Conservation (phyloP, 225 moss, liverwort and hornwort species). For the Pseudisothecium myosuroides region DNA sequence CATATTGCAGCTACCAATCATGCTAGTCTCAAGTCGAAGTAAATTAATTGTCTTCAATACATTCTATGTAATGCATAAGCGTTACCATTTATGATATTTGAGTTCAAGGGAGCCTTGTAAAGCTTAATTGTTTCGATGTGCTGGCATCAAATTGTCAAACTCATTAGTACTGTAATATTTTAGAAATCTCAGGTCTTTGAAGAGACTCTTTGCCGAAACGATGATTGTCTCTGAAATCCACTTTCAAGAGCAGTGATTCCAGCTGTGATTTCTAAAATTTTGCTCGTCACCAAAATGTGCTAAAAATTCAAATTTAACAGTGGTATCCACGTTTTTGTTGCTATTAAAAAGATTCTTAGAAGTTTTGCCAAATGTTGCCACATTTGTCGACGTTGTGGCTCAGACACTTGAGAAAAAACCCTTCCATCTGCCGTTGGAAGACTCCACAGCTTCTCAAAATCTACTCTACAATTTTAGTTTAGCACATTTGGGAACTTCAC, state of each 20-base stretch:
- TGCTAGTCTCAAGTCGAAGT: slow-evolving; percentile 62
- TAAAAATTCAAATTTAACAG: background rate
- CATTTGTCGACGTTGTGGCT: background rate
- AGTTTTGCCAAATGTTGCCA: background rate
- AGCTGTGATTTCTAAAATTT: background rate
- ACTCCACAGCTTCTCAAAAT: too few species aligned
- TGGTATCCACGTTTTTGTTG: background rate
- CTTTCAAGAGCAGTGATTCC: background rate
- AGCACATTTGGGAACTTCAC: background rate
- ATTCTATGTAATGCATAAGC: background rate
- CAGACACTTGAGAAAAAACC: background rate
- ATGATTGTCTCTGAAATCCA: background rate
- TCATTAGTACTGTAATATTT: background rate
- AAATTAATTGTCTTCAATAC: background rate
- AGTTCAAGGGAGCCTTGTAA: background rate
- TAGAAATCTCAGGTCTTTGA: background rate
- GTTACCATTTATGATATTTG: background rate
- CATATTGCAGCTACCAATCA: slow-evolving; percentile 78
- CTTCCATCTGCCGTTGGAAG: background rate
- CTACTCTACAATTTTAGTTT: too few species aligned
- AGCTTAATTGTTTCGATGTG: background rate
- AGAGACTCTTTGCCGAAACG: background rate
- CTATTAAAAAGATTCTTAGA: background rate
- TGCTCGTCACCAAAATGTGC: background rate
- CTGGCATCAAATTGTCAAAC: background rate